Base-by-base conservation (phyloP, 768 basidiomycete genomes). In the Mycena rebaudengoi region DNA sequence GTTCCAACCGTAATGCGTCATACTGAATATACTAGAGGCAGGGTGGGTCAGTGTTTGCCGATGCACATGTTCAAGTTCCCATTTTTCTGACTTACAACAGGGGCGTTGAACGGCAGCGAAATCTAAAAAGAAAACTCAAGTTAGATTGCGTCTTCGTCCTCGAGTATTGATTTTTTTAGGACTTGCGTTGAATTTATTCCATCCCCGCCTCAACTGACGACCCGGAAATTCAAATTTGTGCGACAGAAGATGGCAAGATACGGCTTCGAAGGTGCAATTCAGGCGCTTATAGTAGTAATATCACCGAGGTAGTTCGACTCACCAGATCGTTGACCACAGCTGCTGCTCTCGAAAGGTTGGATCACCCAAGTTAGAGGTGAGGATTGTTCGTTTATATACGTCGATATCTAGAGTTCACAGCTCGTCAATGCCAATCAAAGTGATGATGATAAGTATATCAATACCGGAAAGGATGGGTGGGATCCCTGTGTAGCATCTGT, bases 291-390 rank as follows among this genome's bases (percentile, higher is more conserved):
- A 26, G 23, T 8, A 18, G 12, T 26, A 12, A 37, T 18, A 5
- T 23, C 6, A 32, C 8, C 13, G n/a, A 8, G 5, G 20, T 20
- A 20, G n/a, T 16, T 21, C 16, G 7, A 63, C 59, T 8, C 23
- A 71, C 72, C 72, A 7, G 71, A 74, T 2, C 73, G 73, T 43
- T 68, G 68, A 0, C 69, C 73, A 57, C 73, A 74, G 43, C 73
- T 74, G 50, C 71, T 70, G 40, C 73, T 74, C 50, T 74, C 52
- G 14, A 49, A 60, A 35, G 57, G 39, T 25, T 65, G 62, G 43
- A 73, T 70, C 6, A 56, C 54, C 62, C 65, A 73, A 4, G 46
- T 44, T 14, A 62, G 45, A 2, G 70, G 64, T 23, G 63, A 48
- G 8, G 30, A 29, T 7, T 30, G n/a, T 12, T 45, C 28, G 43